These are phyloP conservation scores for Pyrenophora teres DNA, from an alignment of 2,329 filamentous ascomycete species.

Conservation along the genomic window DNA sequence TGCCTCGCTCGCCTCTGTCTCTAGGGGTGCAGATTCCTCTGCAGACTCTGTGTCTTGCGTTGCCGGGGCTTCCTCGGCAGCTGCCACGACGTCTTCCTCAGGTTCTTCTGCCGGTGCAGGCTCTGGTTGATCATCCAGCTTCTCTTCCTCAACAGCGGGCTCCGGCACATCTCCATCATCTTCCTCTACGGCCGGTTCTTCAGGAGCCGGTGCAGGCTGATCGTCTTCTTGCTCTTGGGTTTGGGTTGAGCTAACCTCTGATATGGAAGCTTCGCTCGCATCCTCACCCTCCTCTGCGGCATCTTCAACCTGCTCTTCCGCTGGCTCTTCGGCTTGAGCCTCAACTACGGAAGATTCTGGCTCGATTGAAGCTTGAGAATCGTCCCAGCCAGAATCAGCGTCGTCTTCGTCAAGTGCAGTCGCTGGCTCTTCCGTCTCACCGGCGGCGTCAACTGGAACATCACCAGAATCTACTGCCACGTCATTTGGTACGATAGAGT, in stretches of 20 bases:
- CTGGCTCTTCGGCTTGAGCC: not conserved
- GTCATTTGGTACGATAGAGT: not conserved
- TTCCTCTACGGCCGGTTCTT: not conserved
- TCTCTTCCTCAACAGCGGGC: not conserved
- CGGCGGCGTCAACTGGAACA: not conserved
- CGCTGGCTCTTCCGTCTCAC: not conserved
- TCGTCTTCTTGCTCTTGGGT: not conserved
- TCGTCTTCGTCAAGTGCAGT: not conserved
- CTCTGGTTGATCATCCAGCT: not conserved
- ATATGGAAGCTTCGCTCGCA: not conserved
- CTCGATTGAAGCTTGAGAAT: not conserved
- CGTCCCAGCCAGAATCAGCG: not conserved
- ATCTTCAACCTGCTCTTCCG: conserved; percentile 4
- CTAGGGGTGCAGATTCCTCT: conserved; percentile 3
- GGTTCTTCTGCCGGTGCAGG: not conserved
- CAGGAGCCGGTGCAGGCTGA: not conserved
- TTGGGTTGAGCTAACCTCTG: not conserved
- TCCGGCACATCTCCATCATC: not conserved
- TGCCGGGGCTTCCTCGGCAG: conserved; percentile 1
- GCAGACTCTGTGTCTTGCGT: conserved; percentile 1
- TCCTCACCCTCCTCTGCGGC: not conserved
- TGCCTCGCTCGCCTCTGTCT: conserved; percentile 5
- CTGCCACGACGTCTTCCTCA: not conserved
- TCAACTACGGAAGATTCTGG: not conserved
- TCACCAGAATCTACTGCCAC: not conserved